Conservation (phyloP, 1,284 basidiomycete species). For the Pseudozyma hubeiensis region DNA sequence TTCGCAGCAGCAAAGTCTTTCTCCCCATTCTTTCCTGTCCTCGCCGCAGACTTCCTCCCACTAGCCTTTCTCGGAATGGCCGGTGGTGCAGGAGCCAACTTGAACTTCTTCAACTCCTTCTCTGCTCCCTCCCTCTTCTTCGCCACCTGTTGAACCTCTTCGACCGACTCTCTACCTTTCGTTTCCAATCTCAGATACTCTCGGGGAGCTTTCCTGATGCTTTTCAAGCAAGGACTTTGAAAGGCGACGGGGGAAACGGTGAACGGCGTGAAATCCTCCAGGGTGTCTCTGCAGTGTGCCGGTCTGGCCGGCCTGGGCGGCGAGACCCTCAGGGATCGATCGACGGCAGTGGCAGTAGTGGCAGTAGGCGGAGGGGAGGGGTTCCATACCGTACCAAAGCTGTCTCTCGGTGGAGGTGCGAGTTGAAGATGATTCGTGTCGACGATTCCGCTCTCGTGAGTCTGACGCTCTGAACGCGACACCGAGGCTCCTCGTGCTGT, state of each 20-base stretch:
- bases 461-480: background rate
- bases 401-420: background rate
- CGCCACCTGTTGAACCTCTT: no score
- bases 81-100: slow-evolving; percentile 3
- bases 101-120: background rate
- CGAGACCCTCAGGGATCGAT: no score
- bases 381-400: background rate
- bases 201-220: slow-evolving; percentile 12
- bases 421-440: background rate
- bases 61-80: no score
- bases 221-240: slow-evolving; percentile 1
- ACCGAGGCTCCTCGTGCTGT: background rate
- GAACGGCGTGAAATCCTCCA: slow-evolving; percentile 9
- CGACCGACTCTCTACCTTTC: background rate
- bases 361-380: background rate
- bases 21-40: no score
- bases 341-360: background rate
- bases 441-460: background rate
- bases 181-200: slow-evolving; percentile 10
- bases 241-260: no score
- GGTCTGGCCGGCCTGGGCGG: slow-evolving; percentile 1
- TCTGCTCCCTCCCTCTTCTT: background rate
- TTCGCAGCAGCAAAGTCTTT: no score
- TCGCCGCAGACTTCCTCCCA: no score
- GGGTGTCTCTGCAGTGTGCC: slow-evolving; percentile 5